Percentiles rank a stretch among this genome's conserved stretches.
These are phyloP conservation scores for Mrakia gelida DNA, from an alignment of 768 basidiomycete species.

Conservation along the genomic window DNA sequence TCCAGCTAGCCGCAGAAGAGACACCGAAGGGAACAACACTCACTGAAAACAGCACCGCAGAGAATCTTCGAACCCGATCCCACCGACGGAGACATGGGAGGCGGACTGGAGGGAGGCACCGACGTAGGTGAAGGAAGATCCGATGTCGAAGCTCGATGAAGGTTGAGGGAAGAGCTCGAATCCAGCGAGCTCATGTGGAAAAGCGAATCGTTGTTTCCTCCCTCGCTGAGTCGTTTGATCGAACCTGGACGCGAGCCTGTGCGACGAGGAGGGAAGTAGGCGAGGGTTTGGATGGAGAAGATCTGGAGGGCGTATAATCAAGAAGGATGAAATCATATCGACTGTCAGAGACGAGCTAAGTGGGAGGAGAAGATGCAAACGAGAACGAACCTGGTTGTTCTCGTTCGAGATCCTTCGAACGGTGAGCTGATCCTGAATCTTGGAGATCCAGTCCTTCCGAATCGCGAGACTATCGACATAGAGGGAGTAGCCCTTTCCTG, in stretches of 20 bases:
- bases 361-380: not conserved
- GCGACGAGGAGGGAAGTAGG: slow-evolving; percentile 18
- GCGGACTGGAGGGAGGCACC: not conserved
- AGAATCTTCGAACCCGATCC: not conserved
- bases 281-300: slow-evolving; percentile 15
- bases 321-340: not conserved
- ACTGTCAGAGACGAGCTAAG: not conserved
- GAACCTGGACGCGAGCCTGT: not conserved
- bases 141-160: slow-evolving; percentile 1
- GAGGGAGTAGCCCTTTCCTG: slow-evolving; percentile 18
- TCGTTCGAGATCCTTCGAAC: slow-evolving; percentile 18
- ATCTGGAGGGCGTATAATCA: not conserved
- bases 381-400: slow-evolving; percentile 19
- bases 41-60: slow-evolving; percentile 4
- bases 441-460: slow-evolving; percentile 25
- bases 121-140: not conserved
- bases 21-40: not conserved
- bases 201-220: slow-evolving; percentile 8
- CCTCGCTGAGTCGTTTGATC: slow-evolving; percentile 13
- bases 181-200: slow-evolving; percentile 8
- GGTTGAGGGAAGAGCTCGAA: slow-evolving; percentile 4
- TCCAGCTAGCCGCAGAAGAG: too few relatives aligned
- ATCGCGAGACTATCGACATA: slow-evolving; percentile 4
- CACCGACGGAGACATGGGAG: not conserved
- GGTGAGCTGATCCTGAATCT: slow-evolving; percentile 16